Percentiles rank a stretch among this genome's conserved stretches.
Conservation (phyloP, 2,329 filamentous ascomycete species). For the Cytospora leucostoma region DNA sequence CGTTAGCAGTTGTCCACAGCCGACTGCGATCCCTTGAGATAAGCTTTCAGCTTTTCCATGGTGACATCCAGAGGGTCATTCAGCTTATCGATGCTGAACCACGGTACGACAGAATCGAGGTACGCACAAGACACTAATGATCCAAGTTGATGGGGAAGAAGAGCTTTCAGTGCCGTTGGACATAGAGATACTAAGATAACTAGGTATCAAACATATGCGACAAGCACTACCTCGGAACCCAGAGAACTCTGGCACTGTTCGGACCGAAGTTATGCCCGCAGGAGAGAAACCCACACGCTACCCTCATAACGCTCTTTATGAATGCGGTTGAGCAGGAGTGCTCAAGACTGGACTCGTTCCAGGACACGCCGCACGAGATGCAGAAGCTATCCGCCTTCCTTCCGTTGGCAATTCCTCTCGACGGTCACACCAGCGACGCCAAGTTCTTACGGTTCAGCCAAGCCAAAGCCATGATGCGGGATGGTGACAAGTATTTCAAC, state of each 20-base stretch:
- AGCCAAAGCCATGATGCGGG: not conserved
- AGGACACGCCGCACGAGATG: fast-evolving
- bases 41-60: not conserved
- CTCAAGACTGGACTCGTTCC: not conserved
- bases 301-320: slow-evolving; percentile 9
- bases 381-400: not conserved
- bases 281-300: not conserved
- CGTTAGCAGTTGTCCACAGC: not conserved
- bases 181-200: no score
- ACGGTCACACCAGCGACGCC: not conserved
- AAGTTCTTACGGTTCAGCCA: not conserved
- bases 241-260: not conserved
- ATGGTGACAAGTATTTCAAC: not conserved
- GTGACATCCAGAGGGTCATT: not conserved
- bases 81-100: not conserved
- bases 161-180: not conserved
- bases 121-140: not conserved
- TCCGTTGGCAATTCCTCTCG: not conserved
- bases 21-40: not conserved
- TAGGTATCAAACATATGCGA: slow-evolving; percentile 14
- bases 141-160: no score
- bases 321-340: not conserved
- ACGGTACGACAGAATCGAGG: slow-evolving; percentile 2
- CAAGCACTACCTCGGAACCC: not conserved
- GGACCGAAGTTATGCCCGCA: not conserved